A percentile compares a stretch with the other conserved stretches of the same genome.
These are phyloP conservation scores for Inonotus obliquus DNA, from an alignment of 1,284 basidiomycete genomes.

Conservation along the genomic window DNA sequence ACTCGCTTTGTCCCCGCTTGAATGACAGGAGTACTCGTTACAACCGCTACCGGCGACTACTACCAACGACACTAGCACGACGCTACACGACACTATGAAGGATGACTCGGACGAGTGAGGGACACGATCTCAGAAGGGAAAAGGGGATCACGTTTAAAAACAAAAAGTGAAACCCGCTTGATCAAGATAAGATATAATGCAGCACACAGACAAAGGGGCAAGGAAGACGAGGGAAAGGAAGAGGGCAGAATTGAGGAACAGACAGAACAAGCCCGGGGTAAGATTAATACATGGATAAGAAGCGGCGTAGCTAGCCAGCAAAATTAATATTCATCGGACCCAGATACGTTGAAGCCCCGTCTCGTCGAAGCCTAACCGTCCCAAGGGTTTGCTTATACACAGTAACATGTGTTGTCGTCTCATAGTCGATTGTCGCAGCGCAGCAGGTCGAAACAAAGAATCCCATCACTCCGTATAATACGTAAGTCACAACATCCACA, in stretches of 20 bases:
- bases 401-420: no score
- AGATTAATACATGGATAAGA: slow-evolving; percentile 6
- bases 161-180: no score
- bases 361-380: background rate
- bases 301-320: background rate
- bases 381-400: background rate
- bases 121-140: no score
- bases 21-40: background rate
- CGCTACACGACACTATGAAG: background rate
- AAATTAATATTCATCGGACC: background rate
- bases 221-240: background rate
- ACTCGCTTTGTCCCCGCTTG: no score
- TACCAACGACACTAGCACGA: background rate
- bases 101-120: no score
- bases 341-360: background rate
- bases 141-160: background rate
- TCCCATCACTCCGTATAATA: background rate
- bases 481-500: background rate
- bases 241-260: background rate
- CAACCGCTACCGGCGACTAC: background rate
- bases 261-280: background rate
- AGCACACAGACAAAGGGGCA: background rate
- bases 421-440: no score
- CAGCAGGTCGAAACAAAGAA: no score
- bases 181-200: no score